phyloP scores from a whole-genome alignment of 352 stramenopile genomes.

The Phytophthora pisi region DNA sequence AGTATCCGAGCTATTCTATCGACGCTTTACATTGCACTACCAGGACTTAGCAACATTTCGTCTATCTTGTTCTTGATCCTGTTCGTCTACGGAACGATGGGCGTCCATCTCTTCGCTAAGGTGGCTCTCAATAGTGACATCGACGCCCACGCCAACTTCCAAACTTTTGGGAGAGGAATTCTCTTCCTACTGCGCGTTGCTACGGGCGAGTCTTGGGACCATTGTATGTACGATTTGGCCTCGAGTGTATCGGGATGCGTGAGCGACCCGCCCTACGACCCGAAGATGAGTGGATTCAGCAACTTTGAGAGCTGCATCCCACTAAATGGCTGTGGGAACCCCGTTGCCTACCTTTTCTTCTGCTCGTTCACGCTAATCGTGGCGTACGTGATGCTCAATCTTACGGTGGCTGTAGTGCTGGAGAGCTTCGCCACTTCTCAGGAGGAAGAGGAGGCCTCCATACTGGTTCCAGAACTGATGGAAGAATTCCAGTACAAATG shows the following conservation, averaged over 20 bases:
- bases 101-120: slow-evolving; percentile 91
- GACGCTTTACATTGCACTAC: slow-evolving; percentile 88
- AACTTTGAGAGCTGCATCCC: slow-evolving; percentile 56
- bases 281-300: slow-evolving; percentile 64
- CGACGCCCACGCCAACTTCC: slow-evolving; percentile 90
- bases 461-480: slow-evolving; percentile 81
- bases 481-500: slow-evolving; percentile 88
- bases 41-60: slow-evolving; percentile 87
- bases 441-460: slow-evolving; percentile 76
- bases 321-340: slow-evolving; percentile 76
- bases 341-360: slow-evolving; percentile 67
- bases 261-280: slow-evolving; percentile 49
- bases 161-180: slow-evolving; percentile 85
- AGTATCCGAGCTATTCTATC: slow-evolving; percentile 85
- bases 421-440: slow-evolving; percentile 84
- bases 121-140: slow-evolving; percentile 70
- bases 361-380: slow-evolving; percentile 91
- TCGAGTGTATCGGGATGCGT: slow-evolving; percentile 42
- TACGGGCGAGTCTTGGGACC: slow-evolving; percentile 92
- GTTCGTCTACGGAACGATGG: slow-evolving; percentile 93
- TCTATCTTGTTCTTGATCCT: slow-evolving; percentile 90
- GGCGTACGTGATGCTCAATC: slow-evolving; percentile 92
- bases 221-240: slow-evolving; percentile 87
- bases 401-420: slow-evolving; percentile 94
- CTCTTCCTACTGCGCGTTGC: slow-evolving; percentile 88